Percentiles rank a stretch among this genome's conserved stretches.
Conservation (phyloP, 371 early-diverging fungal genomes). For the Mortierella sp. region DNA sequence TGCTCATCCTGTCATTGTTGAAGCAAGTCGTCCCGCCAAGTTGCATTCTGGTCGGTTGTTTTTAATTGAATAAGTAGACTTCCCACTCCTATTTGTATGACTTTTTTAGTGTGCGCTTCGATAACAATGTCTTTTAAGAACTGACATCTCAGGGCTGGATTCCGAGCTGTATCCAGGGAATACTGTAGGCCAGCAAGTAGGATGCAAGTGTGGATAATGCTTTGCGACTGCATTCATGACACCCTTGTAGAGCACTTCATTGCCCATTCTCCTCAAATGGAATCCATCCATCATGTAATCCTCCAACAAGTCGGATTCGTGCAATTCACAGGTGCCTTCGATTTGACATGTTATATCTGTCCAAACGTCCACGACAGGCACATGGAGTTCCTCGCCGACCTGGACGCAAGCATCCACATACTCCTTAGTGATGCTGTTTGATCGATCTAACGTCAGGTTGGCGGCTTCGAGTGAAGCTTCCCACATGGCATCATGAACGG, state of each 20-base stretch:
- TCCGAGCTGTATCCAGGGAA: conserved; percentile 40
- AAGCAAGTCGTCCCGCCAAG: conserved; percentile 17
- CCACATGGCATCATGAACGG: conserved; percentile 39
- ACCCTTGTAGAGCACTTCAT: conserved; percentile 47
- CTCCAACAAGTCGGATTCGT: conserved; percentile 31
- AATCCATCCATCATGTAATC: conserved; percentile 51
- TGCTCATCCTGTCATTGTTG: conserved; percentile 35
- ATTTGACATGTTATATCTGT: conserved; percentile 41
- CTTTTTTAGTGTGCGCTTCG: background rate
- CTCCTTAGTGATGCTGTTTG: conserved; percentile 37
- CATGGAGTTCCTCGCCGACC: conserved; percentile 29
- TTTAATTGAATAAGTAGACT: conserved; percentile 1
- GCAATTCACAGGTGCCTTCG: conserved; percentile 26
- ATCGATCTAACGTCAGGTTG: conserved; percentile 27
- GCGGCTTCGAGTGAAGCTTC: conserved; percentile 23
- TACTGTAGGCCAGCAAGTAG: conserved; percentile 37
- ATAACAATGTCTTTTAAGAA: conserved; percentile 25
- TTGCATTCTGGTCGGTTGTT: conserved; percentile 17
- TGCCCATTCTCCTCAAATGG: conserved; percentile 42
- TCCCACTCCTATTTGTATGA: no score
- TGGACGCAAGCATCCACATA: conserved; percentile 39
- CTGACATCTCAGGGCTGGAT: conserved; percentile 29
- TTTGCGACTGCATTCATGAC: conserved; percentile 41
- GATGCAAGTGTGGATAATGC: conserved; percentile 43
- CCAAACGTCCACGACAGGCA: conserved; percentile 51